Conservation (phyloP, 192 early-diverging fungal genomes). For the Glomus cerebriforme region DNA sequence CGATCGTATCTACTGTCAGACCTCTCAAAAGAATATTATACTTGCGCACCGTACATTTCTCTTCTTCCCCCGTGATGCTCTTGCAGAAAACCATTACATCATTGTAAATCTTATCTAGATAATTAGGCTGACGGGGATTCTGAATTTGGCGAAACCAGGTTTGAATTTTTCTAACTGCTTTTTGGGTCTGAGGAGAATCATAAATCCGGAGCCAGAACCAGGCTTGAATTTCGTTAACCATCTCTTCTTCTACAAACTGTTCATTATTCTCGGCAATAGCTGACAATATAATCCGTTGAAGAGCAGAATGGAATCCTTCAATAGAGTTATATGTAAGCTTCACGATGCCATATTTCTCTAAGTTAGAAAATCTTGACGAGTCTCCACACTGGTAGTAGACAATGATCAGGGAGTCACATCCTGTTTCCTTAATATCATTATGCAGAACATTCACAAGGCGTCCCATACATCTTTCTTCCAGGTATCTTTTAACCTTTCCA, state of each 20-base stretch:
- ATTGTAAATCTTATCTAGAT: conserved; percentile 9
- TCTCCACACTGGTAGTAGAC: neutral
- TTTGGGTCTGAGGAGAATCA: neutral
- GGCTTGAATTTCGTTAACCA: too few species aligned
- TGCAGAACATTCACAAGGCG: neutral
- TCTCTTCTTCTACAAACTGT: too few species aligned
- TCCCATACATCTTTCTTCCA: neutral
- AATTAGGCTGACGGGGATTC: neutral
- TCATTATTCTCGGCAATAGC: too few species aligned
- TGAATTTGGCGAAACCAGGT: neutral
- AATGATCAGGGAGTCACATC: conserved; percentile 17
- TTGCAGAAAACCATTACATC: neutral
- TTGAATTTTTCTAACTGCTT: conserved; percentile 21
- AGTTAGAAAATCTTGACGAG: neutral
- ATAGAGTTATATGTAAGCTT: conserved; percentile 6
- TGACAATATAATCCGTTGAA: neutral
- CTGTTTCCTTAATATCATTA: neutral
- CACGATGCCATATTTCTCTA: neutral
- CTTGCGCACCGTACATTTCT: neutral
- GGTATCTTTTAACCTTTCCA: neutral
- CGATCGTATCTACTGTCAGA: neutral
- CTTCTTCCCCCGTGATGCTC: neutral
- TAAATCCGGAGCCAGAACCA: neutral
- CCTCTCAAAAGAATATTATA: conserved; percentile 21
- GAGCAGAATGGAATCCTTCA: conserved; percentile 20